Evolutionary conservation across 805 yeast genomes (phyloP), one percentile per base, ranked within the genome.

Genomic region (Metschnikowia continentalis): DNA sequence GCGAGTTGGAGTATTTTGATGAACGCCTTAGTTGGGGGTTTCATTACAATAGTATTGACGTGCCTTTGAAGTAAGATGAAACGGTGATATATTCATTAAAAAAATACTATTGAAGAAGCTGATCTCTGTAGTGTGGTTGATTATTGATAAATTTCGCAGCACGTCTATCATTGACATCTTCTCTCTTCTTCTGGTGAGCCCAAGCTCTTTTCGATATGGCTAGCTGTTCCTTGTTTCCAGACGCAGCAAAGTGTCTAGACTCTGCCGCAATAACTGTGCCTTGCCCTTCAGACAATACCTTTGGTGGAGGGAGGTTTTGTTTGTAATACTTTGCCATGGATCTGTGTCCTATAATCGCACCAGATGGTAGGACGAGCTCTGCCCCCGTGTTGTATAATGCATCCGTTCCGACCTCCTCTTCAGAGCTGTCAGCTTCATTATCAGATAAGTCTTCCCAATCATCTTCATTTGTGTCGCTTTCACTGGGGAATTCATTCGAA

Each of bases 71-170:
- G 20, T 44, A 17, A 37, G 14, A 14, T 6, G 15, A 38, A 26
- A 32, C 14, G 26, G 3, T 22, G 3, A 39, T 30, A n/a, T 19
- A 33, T n/a, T 14, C 13, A 30, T 41, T 20, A 33, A 33, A 14
- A 32, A n/a, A 26, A 22, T 32, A 5, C 44, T 60, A 70, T 50
- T 70, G 74, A 52, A 70, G 67, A 49, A 70, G 65, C 50, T 64
- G 76, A 55, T 74, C 77, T 54, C 78, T 70, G 61, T 61, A 74
- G 59, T 94, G 96, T 32, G 82, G 81, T 77, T 92, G 96, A 76
- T 82, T 79, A 69, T 92, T 94, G 65, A 83, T 74, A 64, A 81
- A 81, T 67, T 82, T 87, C 50, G 82, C 79, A 32, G 88, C 87
- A 55, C 83, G 71, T 72, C 81, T 68, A 55, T 80, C 83, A 52